Conservation (phyloP, 306 rosid species). For the Vicia sativa region DNA sequence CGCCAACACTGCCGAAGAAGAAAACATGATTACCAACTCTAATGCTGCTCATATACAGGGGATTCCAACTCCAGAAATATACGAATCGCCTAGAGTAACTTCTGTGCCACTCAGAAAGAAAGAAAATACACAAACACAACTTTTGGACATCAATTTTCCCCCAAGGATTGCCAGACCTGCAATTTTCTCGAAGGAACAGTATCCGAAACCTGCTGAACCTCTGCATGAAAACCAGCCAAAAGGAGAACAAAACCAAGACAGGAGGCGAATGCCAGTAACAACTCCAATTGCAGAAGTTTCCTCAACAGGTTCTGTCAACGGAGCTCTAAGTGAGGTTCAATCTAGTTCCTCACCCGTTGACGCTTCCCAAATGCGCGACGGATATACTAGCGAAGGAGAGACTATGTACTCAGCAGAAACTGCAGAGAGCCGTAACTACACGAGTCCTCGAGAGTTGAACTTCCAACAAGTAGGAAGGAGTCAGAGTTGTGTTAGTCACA, state of each 20-base stretch:
- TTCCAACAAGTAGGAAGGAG: conserved; percentile 92
- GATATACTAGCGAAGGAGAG: conserved; percentile 87
- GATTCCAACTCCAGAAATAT: conserved; percentile 96
- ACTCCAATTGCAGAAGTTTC: conserved; percentile 55
- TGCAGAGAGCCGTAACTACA: conserved; percentile 88
- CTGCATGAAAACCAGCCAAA: conserved; percentile 47
- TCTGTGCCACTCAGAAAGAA: conserved; percentile 64
- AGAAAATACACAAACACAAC: conserved; percentile 62
- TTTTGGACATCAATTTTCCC: conserved; percentile 93
- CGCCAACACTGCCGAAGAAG: conserved; percentile 64
- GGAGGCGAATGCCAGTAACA: conserved; percentile 34
- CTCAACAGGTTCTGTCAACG: conserved; percentile 81
- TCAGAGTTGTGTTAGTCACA: conserved; percentile 91
- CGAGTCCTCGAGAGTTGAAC: conserved; percentile 68
- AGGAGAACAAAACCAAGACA: conserved; percentile 45
- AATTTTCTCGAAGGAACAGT: conserved; percentile 42
- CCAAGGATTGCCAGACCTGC: conserved; percentile 58
- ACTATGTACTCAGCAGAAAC: conserved; percentile 99
- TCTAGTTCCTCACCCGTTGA: conserved; percentile 74
- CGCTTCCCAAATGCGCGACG: conserved; percentile 61
- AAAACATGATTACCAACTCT: conserved; percentile 46
- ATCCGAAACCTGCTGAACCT: conserved; percentile 53
- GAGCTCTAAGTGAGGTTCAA: conserved; percentile 72
- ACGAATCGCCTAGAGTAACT: conserved; percentile 86
- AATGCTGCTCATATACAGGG: conserved; percentile 74